phyloP scores from a whole-genome alignment of 208 protist species.

The Pavlovales sp. region DNA sequence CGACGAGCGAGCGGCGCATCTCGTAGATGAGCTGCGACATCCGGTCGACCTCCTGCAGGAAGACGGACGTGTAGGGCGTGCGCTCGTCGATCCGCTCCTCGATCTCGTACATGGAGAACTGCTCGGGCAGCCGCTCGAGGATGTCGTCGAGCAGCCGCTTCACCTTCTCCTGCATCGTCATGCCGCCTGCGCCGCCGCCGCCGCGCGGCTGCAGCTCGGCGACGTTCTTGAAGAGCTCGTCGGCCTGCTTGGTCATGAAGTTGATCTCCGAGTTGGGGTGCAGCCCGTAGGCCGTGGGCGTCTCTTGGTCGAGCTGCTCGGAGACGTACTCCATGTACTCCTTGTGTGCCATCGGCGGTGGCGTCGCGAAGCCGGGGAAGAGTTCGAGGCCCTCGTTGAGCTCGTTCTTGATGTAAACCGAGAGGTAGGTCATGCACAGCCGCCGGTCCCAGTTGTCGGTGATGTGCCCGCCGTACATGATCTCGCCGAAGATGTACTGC shows the following conservation, averaged over 20 bases:
- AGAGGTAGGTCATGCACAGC: slow-evolving; percentile 90
- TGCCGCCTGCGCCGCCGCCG: slow-evolving; percentile 65
- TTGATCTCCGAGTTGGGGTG: slow-evolving; percentile 98
- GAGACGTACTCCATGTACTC: slow-evolving; percentile 91
- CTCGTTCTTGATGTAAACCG: slow-evolving; percentile 63
- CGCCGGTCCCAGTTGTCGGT: slow-evolving; percentile 96
- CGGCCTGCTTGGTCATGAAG: slow-evolving; percentile 85
- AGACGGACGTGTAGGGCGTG: slow-evolving; percentile 92
- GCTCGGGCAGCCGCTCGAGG: slow-evolving; percentile 61
- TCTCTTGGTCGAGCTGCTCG: slow-evolving; percentile 81
- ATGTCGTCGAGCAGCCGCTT: slow-evolving; percentile 63
- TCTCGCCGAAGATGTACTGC: slow-evolving; percentile 98
- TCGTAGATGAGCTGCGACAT: slow-evolving; percentile 91
- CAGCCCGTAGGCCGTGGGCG: slow-evolving; percentile 88
- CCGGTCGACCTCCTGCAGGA: slow-evolving; percentile 89
- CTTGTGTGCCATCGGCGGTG: slow-evolving; percentile 68
- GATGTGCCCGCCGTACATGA: slow-evolving; percentile 99
- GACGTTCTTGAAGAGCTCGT: slow-evolving; percentile 91
- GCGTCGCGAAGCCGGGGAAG: slow-evolving; percentile 67
- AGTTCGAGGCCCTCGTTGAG: slow-evolving; percentile 77
- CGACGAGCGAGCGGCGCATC: slow-evolving; percentile 81
- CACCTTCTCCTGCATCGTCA: slow-evolving; percentile 67
- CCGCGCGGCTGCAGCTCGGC: slow-evolving; percentile 89
- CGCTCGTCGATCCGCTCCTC: slow-evolving; percentile 79
- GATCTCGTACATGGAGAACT: slow-evolving; percentile 60